A percentile compares a stretch with the other conserved stretches of the same genome.
These are phyloP conservation scores for Corymbia maculata DNA, from an alignment of 345 rosid species.

Conservation along the genomic window DNA sequence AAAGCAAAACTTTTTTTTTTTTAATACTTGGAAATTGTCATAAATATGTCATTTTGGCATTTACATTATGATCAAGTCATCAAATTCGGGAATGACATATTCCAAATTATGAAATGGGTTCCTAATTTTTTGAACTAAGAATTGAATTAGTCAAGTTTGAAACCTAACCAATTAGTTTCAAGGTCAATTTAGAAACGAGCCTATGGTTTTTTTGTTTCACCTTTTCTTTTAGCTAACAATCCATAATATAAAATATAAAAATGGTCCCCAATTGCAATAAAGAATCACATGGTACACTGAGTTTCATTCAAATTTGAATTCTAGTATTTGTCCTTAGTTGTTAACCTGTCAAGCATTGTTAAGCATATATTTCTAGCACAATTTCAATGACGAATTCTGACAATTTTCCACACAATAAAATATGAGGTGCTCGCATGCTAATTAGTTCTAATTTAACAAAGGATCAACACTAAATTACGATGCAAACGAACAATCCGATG, in stretches of 20 bases:
- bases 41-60: background rate
- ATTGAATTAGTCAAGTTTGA: background rate
- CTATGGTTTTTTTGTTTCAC: background rate
- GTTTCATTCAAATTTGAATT: background rate
- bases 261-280: fast-evolving
- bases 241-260: background rate
- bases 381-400: background rate
- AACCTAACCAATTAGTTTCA: background rate
- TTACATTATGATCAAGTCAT: background rate
- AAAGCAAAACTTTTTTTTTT: background rate
- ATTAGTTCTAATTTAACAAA: background rate
- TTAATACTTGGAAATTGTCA: background rate
- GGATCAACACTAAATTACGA: background rate
- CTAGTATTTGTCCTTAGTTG: background rate
- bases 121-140: background rate
- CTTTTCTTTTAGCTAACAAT: background rate
- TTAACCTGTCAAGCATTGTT: background rate
- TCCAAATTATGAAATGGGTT: background rate
- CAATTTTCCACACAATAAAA: background rate
- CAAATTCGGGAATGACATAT: fast-evolving
- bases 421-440: background rate
- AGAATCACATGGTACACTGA: background rate
- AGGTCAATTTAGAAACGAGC: background rate
- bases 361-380: fast-evolving
- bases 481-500: background rate